These are phyloP conservation scores for Tilletia walkeri DNA, from an alignment of 1,284 basidiomycete genomes.

Conservation along the genomic window DNA sequence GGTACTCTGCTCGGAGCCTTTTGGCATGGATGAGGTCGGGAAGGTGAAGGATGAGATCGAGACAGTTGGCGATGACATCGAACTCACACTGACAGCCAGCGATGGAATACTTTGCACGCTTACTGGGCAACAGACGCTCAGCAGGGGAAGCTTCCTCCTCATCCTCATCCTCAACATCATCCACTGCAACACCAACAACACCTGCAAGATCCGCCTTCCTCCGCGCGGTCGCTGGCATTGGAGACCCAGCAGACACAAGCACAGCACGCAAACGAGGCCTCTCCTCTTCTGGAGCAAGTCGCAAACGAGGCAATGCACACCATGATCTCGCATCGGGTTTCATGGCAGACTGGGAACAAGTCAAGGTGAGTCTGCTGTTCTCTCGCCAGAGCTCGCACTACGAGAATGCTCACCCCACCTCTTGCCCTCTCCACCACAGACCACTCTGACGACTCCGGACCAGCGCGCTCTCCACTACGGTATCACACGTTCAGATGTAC, in stretches of 20 bases:
- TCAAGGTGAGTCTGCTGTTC: conserved; percentile 23
- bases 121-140: neutral
- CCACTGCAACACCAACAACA: neutral
- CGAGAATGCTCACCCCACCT: neutral
- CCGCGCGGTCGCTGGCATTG: conserved; percentile 10
- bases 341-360: conserved; percentile 31
- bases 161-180: neutral
- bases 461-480: conserved; percentile 77
- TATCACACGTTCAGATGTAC: conserved; percentile 77
- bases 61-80: neutral
- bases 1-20: neutral
- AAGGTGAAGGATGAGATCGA: conserved; percentile 2
- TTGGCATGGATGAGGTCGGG: neutral
- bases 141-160: neutral
- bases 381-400: neutral
- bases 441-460: conserved; percentile 71
- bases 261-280: neutral
- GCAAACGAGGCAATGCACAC: neutral
- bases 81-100: neutral
- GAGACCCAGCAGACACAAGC: neutral
- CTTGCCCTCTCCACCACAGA: neutral
- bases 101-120: conserved; percentile 13
- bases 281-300: neutral
- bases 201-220: conserved; percentile 2
- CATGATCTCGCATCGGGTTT: conserved; percentile 19